Base-by-base conservation (phyloP, 225 moss, liverwort and hornwort genomes). In the Physcomitrium patens region DNA sequence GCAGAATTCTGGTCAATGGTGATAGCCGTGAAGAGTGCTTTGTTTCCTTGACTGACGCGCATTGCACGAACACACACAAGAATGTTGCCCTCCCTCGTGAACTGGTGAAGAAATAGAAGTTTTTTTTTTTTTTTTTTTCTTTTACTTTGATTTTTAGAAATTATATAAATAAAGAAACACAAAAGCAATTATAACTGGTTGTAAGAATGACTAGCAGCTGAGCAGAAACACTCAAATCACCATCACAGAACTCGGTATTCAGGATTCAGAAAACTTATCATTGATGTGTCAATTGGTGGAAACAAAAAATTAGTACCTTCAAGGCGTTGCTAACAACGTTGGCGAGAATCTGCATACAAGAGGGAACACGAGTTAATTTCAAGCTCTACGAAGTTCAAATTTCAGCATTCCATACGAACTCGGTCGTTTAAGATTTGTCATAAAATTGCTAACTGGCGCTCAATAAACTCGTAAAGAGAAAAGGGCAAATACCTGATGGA, bases 291-390 rank as follows among this genome's bases (percentile, higher is more conserved):
- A 23, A 51, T 58, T 69, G 31, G 15, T 18, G 37, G 9, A 47
- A 51, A 69, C 23, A 12, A 10, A 65, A 47, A 37, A 37, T 22
- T 43, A 27, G 10, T 81, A 95, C 91, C 91, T 93, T 95, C 85
- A 91, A 85, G n/a, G 95, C 84, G 50, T 95, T 95, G 50, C 89
- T 92, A 54, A 96, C 77, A 60, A 93, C 89, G 63, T 96, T 96
- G 72, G 86, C 84, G 73, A 93, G 79, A 73, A 96, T 93, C 91
- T 92, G 91, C 70, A 61, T 74, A 68, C 45, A 7, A 76, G 63
- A 10, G n/a, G 69, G 7, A 28, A 53, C 28, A 46, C 18, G 24
- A 60, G 27, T 48, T 60, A 15, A 62, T 47, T 55, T 2, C 41
- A 49, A 47, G 17, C 23, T 74, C 53, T 52, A 44, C 18, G 19